phyloP scores from a whole-genome alignment of 768 basidiomycete species.

The Rhizopogon vinicolor region DNA sequence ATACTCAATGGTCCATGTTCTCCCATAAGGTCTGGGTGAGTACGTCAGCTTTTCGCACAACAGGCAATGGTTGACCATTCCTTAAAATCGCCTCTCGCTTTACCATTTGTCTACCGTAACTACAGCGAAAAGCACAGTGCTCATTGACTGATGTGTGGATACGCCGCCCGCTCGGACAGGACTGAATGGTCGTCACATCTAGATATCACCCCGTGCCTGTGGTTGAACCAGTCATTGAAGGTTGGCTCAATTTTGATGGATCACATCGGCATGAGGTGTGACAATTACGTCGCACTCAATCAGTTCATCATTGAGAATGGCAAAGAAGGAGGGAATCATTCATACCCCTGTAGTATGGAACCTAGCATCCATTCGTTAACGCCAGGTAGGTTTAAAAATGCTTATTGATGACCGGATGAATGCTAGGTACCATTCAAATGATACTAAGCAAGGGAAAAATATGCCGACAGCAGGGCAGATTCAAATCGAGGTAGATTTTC shows the following conservation, averaged over 20 bases:
- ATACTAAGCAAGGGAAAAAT: constrained; percentile 85
- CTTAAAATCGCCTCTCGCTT: no score
- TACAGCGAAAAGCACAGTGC: no score
- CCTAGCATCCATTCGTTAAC: constrained; percentile 83
- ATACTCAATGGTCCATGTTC: no score
- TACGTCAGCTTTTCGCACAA: no score
- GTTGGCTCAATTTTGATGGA: constrained; percentile 73
- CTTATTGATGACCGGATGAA: constrained; percentile 47
- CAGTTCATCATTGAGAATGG: constrained; percentile 65
- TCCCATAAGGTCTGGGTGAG: no score
- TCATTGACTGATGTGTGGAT: no score
- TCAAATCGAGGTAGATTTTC: no score
- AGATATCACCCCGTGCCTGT: background rate
- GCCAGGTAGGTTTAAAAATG: constrained; percentile 44
- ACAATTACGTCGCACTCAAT: constrained; percentile 72
- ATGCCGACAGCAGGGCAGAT: constrained; percentile 1
- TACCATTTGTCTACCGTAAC: no score
- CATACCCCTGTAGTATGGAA: constrained; percentile 60
- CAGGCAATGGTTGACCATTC: no score
- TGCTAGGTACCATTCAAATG: constrained; percentile 72
- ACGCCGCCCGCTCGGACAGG: constrained; percentile 44
- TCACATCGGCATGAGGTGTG: constrained; percentile 75
- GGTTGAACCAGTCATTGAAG: no score
- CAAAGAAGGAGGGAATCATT: background rate
- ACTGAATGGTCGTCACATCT: constrained; percentile 68